Base-by-base conservation (phyloP, 129 eudicot species). In the Lonicera japonica region DNA sequence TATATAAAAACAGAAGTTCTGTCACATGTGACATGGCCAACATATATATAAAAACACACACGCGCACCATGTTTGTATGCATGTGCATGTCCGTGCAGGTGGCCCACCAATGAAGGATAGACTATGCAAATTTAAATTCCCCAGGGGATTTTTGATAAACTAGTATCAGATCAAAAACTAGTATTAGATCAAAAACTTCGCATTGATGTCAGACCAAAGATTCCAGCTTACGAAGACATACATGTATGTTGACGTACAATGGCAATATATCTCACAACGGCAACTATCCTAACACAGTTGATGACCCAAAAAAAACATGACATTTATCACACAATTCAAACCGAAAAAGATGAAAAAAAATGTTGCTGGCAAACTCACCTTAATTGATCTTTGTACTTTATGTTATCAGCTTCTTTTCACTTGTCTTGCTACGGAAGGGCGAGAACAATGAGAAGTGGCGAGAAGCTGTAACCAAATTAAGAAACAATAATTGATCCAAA, bases 401-500 rank as follows among this genome's bases (percentile, higher is more conserved):
- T 22, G 85, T 29, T 16, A 72, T 73, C 70, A 67, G 57, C 67
- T 81, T 84, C 89, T 85, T 85, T 45, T 81, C 97, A 55, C 80
- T 74, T 1, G 80, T 63, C 84, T 88, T 88, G 67, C 83, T 72
- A 56, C 86, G 82, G 67, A 89, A 89, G 36, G 88, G 81, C 4
- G 97, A 80, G 21, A 89, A 56, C 60, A 89, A 71, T 60, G 97
- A 89, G 80, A 89, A 89, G 63, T 81, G 87, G 46, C 90, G 80
- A 50, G 88, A 82, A 60, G 86, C 97, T 89, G 88, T 64, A 74
- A 29, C 45, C 18, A 64, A 45, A 53, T 5, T 45, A 59, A 34
- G 45, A 36, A 40, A 53, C 21, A 54, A 55, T 29, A 29, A 29
- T n/a, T 21, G 19, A 56, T 62, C 58, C 57, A 57, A 73, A 18